Evolutionary conservation across 1,139 yeast species (phyloP), one percentile per base, ranked within the genome.

Genomic region (Diutina pseudorugosa): DNA sequence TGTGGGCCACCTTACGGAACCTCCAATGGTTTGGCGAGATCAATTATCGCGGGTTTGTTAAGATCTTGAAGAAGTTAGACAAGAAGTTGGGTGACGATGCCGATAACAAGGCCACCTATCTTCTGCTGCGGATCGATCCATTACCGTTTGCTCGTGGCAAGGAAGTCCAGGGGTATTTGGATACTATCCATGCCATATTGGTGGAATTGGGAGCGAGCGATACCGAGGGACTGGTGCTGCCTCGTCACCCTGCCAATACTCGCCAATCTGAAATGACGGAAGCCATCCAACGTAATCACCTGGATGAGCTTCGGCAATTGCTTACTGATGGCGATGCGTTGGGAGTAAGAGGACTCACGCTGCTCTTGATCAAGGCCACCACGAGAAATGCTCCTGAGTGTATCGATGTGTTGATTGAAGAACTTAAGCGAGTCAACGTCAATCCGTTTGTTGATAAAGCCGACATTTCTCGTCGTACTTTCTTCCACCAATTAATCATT

Each of bases 1-100:
- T 90, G 54, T 76, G 95, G 52, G 75, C 85, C n/a, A 80, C 82
- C 56, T 80, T 86, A 57, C 76, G 96, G 55, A 90, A 90, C 66
- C 72, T 93, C 63, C 84, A 84, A 64, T 91, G 98, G 96, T 93
- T 81, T 65, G 95, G 95, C 18, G 98, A 91, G 61, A 78, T 91
- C 61, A 93, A 93, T 70, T 89, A 86, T 64, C 83, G 93, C 56
- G 98, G 96, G 0, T 86, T 90, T 61, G 77, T 82, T 54, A 93
- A 93, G 70, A 93, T 93, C 58, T 73, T 93, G 63, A 93, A 93
- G 70, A 90, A 90, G 62, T 75, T 90, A 59, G 98, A 93, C 65
- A 93, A 93, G 70, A 89, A 89, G 64, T 63, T 71, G 51, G 59
- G 60, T 33, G 58, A 57, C 47, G 61, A 59, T 36, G 19, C 53